Percentiles rank a stretch among this genome's conserved stretches.
Conservation (phyloP, 495 filamentous ascomycete species). For the Geopyxis carbonaria region DNA sequence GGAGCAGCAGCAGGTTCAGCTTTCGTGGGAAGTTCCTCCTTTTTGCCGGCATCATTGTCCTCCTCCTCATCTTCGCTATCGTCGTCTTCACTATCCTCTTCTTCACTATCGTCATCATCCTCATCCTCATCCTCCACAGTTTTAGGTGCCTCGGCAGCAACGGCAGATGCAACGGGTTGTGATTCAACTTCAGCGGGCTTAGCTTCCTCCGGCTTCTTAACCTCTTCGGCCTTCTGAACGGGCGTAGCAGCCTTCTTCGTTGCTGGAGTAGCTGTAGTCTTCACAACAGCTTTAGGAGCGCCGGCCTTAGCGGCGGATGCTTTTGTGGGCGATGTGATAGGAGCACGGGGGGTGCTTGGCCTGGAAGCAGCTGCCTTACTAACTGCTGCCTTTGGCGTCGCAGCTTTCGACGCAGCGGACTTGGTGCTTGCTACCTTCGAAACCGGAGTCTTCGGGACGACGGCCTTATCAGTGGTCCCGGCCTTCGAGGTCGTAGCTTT, state of each 20-base stretch:
- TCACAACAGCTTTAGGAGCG: background rate
- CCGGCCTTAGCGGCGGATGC: background rate
- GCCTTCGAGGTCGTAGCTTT: too few relatives aligned
- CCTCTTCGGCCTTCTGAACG: background rate
- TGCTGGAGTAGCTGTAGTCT: background rate
- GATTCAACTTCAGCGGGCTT: slow-evolving; percentile 6
- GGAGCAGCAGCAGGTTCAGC: background rate
- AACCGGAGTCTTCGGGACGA: too few relatives aligned
- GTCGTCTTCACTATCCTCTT: slow-evolving; percentile 6
- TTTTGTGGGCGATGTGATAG: background rate
- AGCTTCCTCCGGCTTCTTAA: slow-evolving; percentile 6
- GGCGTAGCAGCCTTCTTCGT: too few relatives aligned
- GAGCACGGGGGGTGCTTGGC: background rate
- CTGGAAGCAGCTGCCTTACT: slow-evolving; percentile 3
- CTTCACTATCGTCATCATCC: slow-evolving; percentile 4
- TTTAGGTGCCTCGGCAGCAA: background rate
- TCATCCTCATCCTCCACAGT: slow-evolving; percentile 5
- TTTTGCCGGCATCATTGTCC: slow-evolving; percentile 6
- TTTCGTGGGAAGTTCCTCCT: slow-evolving; percentile 4
- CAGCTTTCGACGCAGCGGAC: background rate
- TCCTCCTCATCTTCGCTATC: slow-evolving; percentile 3
- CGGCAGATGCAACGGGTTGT: background rate
- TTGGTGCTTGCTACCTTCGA: too few relatives aligned
- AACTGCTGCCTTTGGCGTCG: background rate
- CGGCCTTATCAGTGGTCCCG: too few relatives aligned